Evolutionary conservation across 352 stramenopile species (phyloP).

Genomic region (Pythium folliculosum): DNA sequence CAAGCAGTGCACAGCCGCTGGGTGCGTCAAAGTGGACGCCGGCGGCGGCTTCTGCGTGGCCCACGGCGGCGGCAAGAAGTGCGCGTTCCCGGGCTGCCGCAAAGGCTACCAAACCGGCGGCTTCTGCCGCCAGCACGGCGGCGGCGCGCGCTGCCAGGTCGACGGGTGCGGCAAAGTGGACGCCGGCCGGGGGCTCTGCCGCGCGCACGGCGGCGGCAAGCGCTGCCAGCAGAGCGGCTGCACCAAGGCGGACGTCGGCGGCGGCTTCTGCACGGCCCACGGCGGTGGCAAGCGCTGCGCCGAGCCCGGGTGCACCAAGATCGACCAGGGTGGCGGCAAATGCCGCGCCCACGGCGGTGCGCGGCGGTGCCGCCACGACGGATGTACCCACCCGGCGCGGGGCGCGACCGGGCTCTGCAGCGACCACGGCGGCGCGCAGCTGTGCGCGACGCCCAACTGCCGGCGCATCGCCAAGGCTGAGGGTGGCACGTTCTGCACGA

Average conservation of each 20-base stretch:
- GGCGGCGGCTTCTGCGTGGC: conserved; percentile 81
- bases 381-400: conserved; percentile 59
- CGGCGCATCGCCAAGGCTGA: conserved; percentile 55
- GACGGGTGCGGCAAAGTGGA: conserved; percentile 77
- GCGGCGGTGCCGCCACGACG: conserved; percentile 53
- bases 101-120: conserved; percentile 84
- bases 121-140: conserved; percentile 74
- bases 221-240: conserved; percentile 59
- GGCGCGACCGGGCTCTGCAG: conserved; percentile 62
- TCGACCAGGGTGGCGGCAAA: conserved; percentile 80
- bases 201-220: conserved; percentile 71
- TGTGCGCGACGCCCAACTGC: conserved; percentile 63
- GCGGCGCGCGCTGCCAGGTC: conserved; percentile 76
- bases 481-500: conserved; percentile 42
- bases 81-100: conserved; percentile 59
- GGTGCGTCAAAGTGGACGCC: conserved; percentile 76
- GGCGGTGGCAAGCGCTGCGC: conserved; percentile 74
- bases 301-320: conserved; percentile 72
- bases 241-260: conserved; percentile 78
- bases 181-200: conserved; percentile 70
- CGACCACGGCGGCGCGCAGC: conserved; percentile 57
- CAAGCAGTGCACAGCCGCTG: conserved; percentile 48
- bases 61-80: conserved; percentile 85
- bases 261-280: conserved; percentile 80
- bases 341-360: conserved; percentile 77